Conservation (phyloP, 257 asterid species). For the Capsicum pubescens region DNA sequence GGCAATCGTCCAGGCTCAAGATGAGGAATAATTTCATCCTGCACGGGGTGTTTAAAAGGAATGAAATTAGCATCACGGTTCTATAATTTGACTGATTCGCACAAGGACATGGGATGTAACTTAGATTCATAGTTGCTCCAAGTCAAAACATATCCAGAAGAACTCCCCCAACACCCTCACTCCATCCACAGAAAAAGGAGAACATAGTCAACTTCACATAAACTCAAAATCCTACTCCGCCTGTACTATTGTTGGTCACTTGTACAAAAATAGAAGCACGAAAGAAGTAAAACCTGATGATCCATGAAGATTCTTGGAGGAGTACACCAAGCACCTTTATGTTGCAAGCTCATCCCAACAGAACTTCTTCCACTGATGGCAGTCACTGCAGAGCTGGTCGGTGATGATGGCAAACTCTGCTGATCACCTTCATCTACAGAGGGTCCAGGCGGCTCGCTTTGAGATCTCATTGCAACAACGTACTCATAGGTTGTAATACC, state of each 20-base stretch:
- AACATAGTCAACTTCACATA: not conserved
- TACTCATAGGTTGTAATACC: slow-evolving; percentile 96
- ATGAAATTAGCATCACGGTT: slow-evolving; percentile 17
- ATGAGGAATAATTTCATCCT: slow-evolving; percentile 91
- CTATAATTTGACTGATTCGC: not conserved
- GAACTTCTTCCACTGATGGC: slow-evolving; percentile 95
- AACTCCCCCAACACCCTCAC: not conserved
- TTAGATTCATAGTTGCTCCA: not conserved
- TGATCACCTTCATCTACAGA: slow-evolving; percentile 84
- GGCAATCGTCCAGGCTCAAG: slow-evolving; percentile 93
- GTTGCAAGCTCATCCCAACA: slow-evolving; percentile 83
- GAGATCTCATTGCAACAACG: slow-evolving; percentile 92
- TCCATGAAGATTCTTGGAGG: slow-evolving; percentile 98
- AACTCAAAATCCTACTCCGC: too few species aligned
- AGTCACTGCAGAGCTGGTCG: slow-evolving; percentile 94
- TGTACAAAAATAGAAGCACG: not conserved
- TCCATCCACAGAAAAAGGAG: not conserved
- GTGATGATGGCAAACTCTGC: slow-evolving; percentile 90
- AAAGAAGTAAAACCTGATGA: slow-evolving; percentile 65
- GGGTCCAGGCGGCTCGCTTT: slow-evolving; percentile 92
- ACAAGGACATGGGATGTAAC: slow-evolving; percentile 1
- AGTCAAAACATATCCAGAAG: not conserved
- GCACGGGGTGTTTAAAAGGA: slow-evolving; percentile 30
- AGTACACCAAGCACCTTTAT: slow-evolving; percentile 98
- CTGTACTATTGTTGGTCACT: not conserved